A percentile compares a stretch with the other conserved stretches of the same genome.
Evolutionary conservation across 495 filamentous ascomycete species (phyloP).

Genomic region (Delitschia confertaspora): DNA sequence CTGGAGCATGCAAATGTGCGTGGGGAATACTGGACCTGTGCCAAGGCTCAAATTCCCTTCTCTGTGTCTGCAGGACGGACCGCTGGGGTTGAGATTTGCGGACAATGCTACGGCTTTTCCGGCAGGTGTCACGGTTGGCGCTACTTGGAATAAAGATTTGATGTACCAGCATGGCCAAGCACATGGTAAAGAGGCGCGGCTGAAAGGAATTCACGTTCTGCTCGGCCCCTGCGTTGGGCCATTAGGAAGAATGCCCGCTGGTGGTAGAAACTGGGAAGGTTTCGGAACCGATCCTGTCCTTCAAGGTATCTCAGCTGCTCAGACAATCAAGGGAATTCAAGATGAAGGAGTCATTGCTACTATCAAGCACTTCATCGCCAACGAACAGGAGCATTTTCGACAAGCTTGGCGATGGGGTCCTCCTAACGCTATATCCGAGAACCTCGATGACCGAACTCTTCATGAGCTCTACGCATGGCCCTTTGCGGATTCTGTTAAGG

Average conservation of each 20-base stretch:
- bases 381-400: constrained; percentile 85
- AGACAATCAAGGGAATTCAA: constrained; percentile 71
- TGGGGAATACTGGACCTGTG: constrained; percentile 64
- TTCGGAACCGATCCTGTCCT: constrained; percentile 73
- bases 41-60: constrained; percentile 63
- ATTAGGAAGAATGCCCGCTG: constrained; percentile 71
- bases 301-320: constrained; percentile 55
- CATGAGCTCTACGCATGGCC: constrained; percentile 89
- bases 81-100: constrained; percentile 67
- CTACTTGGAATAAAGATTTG: constrained; percentile 78
- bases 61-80: constrained; percentile 85
- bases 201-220: constrained; percentile 65
- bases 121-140: constrained; percentile 74
- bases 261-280: constrained; percentile 87
- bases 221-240: constrained; percentile 71
- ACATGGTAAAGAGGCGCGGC: constrained; percentile 59
- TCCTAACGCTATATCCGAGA: constrained; percentile 65
- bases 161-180: constrained; percentile 63
- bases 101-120: constrained; percentile 73
- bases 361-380: constrained; percentile 71
- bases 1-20: constrained; percentile 82
- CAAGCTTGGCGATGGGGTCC: constrained; percentile 65
- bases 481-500: constrained; percentile 75
- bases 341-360: constrained; percentile 74
- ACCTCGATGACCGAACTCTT: constrained; percentile 71